Evolutionary conservation across 768 basidiomycete species (phyloP).

Genomic region (Amanita jacksonii): DNA sequence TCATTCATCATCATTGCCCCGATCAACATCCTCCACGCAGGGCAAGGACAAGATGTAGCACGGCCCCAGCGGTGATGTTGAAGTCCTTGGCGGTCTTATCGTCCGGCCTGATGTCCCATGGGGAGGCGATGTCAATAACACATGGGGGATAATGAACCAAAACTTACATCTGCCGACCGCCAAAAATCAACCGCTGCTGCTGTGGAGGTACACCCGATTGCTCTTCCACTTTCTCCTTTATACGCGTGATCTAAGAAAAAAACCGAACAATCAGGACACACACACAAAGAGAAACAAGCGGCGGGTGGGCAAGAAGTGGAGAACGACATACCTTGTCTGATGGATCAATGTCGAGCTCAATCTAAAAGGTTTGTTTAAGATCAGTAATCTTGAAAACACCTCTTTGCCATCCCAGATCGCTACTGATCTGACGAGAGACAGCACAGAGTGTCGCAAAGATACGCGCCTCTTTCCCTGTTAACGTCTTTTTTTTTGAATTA

Average conservation of each 20-base stretch:
- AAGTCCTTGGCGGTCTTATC: constrained; percentile 84
- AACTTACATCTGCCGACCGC: constrained; percentile 86
- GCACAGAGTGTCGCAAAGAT: no score
- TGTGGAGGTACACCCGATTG: constrained; percentile 96
- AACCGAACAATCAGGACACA: constrained; percentile 5
- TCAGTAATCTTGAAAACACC: constrained; percentile 2
- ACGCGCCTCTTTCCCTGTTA: constrained; percentile 92
- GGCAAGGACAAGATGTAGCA: constrained; percentile 91
- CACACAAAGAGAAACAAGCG: no score
- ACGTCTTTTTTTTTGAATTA: constrained; percentile 44
- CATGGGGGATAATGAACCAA: background rate
- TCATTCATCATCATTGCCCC: no score
- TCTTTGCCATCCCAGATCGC: constrained; percentile 8
- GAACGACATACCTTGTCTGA: constrained; percentile 63
- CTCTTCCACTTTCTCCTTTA: constrained; percentile 98
- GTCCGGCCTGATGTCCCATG: constrained; percentile 54
- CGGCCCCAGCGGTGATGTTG: constrained; percentile 76
- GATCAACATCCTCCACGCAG: constrained; percentile 77
- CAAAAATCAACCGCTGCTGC: constrained; percentile 90
- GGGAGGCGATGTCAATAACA: background rate
- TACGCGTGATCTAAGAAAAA: constrained; percentile 63
- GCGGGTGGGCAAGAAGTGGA: background rate
- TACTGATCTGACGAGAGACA: constrained; percentile 8
- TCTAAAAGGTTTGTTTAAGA: constrained; percentile 30
- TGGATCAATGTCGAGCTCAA: constrained; percentile 90